Evolutionary conservation across 108 stramenopile species (phyloP), one percentile per base, ranked within the genome.

Genomic region (Cyclotella atomus): DNA sequence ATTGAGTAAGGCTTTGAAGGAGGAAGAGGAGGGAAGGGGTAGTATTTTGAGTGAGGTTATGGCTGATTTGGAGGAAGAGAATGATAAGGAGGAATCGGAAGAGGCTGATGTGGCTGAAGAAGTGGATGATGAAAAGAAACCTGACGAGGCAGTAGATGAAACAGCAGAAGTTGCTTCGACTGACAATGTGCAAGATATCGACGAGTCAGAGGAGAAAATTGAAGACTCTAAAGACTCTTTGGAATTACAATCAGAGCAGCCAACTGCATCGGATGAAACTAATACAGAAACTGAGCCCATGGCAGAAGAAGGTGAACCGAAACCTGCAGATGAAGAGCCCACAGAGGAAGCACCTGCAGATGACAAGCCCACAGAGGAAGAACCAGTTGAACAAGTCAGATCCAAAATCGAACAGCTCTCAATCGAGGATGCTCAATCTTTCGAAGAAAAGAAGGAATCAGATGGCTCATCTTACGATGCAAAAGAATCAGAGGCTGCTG

Each of bases 1-100:
- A 21, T 29, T 80, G 52, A 36, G 56, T 21, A 59, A 47, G 65
- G 79, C 71, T 21, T 46, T 80, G 66, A 53, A 68, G 36, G 79
- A 67, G 8, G 79, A 68, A 47, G 71, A 71, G 54, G 32, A 62
- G 50, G 60, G 44, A 36, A 67, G 45, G 53, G 65, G 59, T n/a
- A 30, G 28, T 0, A 41, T 41, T 34, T 36, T 65, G 19, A 46
- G 28, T 30, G 64, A 65, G 14, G 64, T 65, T 32, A 65, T 65
- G 45, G 64, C 45, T 17, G 38, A 30, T 46, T 30, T 47, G 33
- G 43, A 35, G 27, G 49, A 47, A 1, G 65, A 50, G n/a, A 38
- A 34, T 19, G 52, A 34, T n/a, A 66, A 34, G 23, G 25, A 36
- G n/a, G 20, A 53, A 36, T 20, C 44, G 9, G 41, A 35, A 52